Evolutionary conservation across 257 asterid species (phyloP).

Genomic region (Jacaranda mimosifolia): DNA sequence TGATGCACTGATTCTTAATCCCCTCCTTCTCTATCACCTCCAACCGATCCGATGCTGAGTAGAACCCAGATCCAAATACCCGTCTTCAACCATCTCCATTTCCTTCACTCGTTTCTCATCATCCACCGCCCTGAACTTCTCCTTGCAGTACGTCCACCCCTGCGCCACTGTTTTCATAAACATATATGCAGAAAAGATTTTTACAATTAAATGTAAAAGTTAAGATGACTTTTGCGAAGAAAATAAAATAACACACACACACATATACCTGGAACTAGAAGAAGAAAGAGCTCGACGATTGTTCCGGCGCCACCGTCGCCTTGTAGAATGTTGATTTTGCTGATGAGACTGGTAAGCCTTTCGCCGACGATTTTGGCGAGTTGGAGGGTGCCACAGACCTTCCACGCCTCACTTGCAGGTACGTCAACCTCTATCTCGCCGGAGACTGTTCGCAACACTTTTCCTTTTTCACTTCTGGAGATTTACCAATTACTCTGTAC

Average conservation of each 20-base stretch:
- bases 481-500: no score
- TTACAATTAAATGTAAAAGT: no score
- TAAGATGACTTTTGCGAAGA: no score
- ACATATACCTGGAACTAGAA: constrained; percentile 48
- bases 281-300: constrained; percentile 47
- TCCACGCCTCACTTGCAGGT: constrained; percentile 70
- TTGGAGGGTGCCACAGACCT: constrained; percentile 55
- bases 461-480: no score
- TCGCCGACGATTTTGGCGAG: constrained; percentile 39
- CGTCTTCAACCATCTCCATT: constrained; percentile 66
- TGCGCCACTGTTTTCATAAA: constrained; percentile 37
- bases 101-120: constrained; percentile 57
- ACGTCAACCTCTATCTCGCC: constrained; percentile 53
- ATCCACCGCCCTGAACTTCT: constrained; percentile 69
- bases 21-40: constrained; percentile 57
- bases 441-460: constrained; percentile 46
- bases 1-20: constrained; percentile 48
- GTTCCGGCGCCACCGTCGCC: constrained; percentile 73
- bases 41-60: constrained; percentile 48
- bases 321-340: constrained; percentile 48
- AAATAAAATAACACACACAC: no score
- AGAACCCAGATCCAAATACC: constrained; percentile 63
- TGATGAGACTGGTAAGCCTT: constrained; percentile 46
- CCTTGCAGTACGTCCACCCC: constrained; percentile 33
- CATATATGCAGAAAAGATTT: no score